These are phyloP conservation scores for Leishmania mexicana DNA, from an alignment of 208 protist genomes.

Conservation along the genomic window DNA sequence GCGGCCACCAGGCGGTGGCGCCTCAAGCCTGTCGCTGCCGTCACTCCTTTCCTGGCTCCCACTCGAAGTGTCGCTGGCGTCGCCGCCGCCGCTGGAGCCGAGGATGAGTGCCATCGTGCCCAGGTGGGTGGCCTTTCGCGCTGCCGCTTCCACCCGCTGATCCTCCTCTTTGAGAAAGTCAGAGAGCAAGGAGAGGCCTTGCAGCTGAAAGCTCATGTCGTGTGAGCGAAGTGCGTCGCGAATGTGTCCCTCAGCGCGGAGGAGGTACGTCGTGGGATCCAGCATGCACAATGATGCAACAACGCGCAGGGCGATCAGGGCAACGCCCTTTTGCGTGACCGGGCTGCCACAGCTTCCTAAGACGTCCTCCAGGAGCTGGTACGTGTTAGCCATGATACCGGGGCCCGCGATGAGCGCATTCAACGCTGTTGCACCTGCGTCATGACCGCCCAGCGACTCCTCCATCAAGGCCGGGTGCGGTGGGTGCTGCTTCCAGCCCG, in stretches of 20 bases:
- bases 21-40: not conserved
- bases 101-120: slow-evolving; percentile 30
- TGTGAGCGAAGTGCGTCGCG: slow-evolving; percentile 41
- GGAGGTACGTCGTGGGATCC: slow-evolving; percentile 72
- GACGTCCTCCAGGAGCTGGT: slow-evolving; percentile 55
- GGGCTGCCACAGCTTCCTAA: slow-evolving; percentile 32
- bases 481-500: slow-evolving; percentile 62
- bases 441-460: slow-evolving; percentile 16
- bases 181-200: slow-evolving; percentile 76
- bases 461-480: slow-evolving; percentile 28
- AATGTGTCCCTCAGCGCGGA: slow-evolving; percentile 51
- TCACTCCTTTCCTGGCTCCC: slow-evolving; percentile 6
- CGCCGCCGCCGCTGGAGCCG: not conserved
- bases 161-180: slow-evolving; percentile 89
- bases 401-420: slow-evolving; percentile 58
- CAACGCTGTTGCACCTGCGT: slow-evolving; percentile 21
- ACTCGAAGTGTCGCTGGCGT: slow-evolving; percentile 8
- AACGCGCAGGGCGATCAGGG: slow-evolving; percentile 73
- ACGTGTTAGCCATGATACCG: slow-evolving; percentile 77
- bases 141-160: slow-evolving; percentile 60
- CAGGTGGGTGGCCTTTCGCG: slow-evolving; percentile 27
- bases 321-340: slow-evolving; percentile 30
- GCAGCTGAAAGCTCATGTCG: slow-evolving; percentile 49
- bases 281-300: slow-evolving; percentile 82
- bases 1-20: not conserved